These are phyloP conservation scores for Pythium folliculosum DNA, from an alignment of 352 stramenopile genomes.

Conservation along the genomic window DNA sequence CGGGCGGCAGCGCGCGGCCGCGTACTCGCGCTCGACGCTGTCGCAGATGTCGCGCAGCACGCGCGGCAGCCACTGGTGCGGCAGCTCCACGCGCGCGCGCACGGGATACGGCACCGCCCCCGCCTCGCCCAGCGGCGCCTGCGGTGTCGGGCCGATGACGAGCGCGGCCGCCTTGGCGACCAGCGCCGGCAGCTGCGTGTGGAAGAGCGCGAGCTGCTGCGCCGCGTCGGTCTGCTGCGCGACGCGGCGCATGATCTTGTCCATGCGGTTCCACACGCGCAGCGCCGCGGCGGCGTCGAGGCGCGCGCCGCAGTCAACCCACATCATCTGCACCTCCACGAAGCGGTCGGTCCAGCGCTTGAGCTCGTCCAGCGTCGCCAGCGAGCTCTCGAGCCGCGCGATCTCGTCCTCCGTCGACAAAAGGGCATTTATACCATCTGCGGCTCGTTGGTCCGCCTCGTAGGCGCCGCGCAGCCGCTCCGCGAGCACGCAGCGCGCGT, in stretches of 20 bases:
- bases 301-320: slow-evolving; percentile 23
- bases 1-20: slow-evolving; percentile 7
- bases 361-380: slow-evolving; percentile 18
- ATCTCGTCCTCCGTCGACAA: neutral
- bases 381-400: neutral
- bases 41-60: slow-evolving; percentile 18
- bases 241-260: slow-evolving; percentile 13
- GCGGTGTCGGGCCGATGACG: neutral
- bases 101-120: neutral
- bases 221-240: neutral
- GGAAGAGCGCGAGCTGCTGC: slow-evolving; percentile 18
- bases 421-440: neutral
- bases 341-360: slow-evolving; percentile 19
- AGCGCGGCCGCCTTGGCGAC: neutral
- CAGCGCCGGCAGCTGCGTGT: slow-evolving; percentile 15
- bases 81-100: slow-evolving; percentile 11
- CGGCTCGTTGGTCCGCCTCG: neutral
- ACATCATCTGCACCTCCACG: slow-evolving; percentile 24
- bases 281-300: slow-evolving; percentile 16
- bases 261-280: slow-evolving; percentile 24
- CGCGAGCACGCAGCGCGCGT: slow-evolving; percentile 16
- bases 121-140: neutral
- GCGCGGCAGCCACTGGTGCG: slow-evolving; percentile 28
- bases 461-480: slow-evolving; percentile 2
- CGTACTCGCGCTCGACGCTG: slow-evolving; percentile 22